Conservation (phyloP, 164 flowering plant genomes). For the Paratinospora sagittata region DNA sequence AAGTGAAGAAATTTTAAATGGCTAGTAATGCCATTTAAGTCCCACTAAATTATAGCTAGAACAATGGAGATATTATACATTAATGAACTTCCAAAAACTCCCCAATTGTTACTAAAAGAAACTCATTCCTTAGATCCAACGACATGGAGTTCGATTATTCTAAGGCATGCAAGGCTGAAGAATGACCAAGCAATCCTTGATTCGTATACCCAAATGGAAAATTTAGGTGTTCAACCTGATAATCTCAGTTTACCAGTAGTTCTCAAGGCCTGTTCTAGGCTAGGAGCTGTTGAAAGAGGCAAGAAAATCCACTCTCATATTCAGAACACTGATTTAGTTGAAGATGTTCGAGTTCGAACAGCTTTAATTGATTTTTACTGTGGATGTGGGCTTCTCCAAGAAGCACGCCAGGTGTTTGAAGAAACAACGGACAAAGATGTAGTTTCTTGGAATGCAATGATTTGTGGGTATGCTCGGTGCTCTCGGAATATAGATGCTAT, state of each 20-base stretch:
- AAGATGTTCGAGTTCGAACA: conserved; percentile 39
- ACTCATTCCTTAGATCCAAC: conserved; percentile 19
- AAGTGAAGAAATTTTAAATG: background rate
- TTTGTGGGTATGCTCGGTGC: conserved; percentile 30
- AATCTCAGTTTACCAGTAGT: conserved; percentile 30
- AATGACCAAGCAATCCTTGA: conserved; percentile 39
- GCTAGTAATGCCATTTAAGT: background rate
- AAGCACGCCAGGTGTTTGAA: conserved; percentile 38
- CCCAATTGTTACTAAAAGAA: conserved; percentile 10
- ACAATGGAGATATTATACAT: conserved; percentile 7
- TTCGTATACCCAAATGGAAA: conserved; percentile 34
- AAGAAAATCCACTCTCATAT: conserved; percentile 27
- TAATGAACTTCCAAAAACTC: conserved; percentile 4
- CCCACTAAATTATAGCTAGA: no score
- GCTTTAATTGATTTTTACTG: conserved; percentile 43
- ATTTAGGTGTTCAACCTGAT: conserved; percentile 24
- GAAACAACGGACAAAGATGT: conserved; percentile 31
- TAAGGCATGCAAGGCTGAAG: conserved; percentile 32
- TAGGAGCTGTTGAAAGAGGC: conserved; percentile 34
- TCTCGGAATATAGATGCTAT: conserved; percentile 30
- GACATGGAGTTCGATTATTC: conserved; percentile 35
- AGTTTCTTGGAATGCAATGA: conserved; percentile 47
- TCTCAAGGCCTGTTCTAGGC: conserved; percentile 42
- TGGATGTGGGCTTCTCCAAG: conserved; percentile 36
- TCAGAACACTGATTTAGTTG: conserved; percentile 18